phyloP scores from a whole-genome alignment of 2,329 filamentous ascomycete genomes.

The Aspergillus uvarum region DNA sequence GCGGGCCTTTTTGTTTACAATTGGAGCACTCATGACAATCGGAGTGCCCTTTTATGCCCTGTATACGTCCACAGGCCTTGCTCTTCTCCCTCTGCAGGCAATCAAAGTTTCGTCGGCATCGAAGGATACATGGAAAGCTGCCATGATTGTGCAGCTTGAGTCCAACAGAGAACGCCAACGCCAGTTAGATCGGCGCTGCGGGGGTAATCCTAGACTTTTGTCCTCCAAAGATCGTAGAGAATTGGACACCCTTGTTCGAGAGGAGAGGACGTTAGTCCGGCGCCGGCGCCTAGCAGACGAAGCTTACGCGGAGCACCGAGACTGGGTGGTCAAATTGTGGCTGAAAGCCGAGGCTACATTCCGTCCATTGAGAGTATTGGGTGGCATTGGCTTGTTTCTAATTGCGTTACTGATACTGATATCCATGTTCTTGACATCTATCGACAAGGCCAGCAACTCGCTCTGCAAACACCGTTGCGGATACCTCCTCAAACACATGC shows the following conservation, averaged over 20 bases:
- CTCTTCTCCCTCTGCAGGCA: slow-evolving; percentile 81
- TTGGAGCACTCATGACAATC: slow-evolving; percentile 83
- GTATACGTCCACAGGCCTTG: slow-evolving; percentile 86
- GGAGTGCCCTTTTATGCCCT: slow-evolving; percentile 83
- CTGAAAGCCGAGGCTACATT: slow-evolving; percentile 78
- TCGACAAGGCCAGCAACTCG: slow-evolving; percentile 96
- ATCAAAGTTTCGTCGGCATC: slow-evolving; percentile 91
- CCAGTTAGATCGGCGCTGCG: slow-evolving; percentile 82
- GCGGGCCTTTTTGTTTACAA: slow-evolving; percentile 82
- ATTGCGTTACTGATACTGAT: slow-evolving; percentile 75
- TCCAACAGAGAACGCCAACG: slow-evolving; percentile 88
- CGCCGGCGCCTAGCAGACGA: slow-evolving; percentile 81
- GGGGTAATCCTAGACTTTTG: slow-evolving; percentile 71
- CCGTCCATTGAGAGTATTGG: slow-evolving; percentile 82
- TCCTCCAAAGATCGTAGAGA: slow-evolving; percentile 85
- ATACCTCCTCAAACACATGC: slow-evolving; percentile 83
- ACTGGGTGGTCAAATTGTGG: slow-evolving; percentile 72
- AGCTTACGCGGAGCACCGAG: slow-evolving; percentile 66
- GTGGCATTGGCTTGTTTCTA: slow-evolving; percentile 74
- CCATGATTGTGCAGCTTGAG: slow-evolving; percentile 76
- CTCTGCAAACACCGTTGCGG: slow-evolving; percentile 87
- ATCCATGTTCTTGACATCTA: slow-evolving; percentile 91
- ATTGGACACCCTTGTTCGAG: slow-evolving; percentile 79
- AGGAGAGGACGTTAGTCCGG: slow-evolving; percentile 88
- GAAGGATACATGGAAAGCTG: slow-evolving; percentile 72